Base-by-base conservation (phyloP, 2,329 filamentous ascomycete species). In the Xylariales sp. region DNA sequence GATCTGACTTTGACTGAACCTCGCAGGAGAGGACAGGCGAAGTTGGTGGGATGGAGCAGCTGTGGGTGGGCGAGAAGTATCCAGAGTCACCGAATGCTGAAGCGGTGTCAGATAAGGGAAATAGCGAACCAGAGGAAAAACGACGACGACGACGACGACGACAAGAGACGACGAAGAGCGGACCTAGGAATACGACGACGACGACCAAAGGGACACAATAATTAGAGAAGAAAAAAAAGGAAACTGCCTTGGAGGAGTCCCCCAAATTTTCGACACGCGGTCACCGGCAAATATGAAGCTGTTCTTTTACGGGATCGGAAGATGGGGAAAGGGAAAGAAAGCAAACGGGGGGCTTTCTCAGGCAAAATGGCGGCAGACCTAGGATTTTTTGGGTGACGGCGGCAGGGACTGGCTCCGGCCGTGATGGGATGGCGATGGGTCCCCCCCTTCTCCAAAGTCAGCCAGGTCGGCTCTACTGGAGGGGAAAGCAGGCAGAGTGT, bases 201-300 rank as follows among this genome's bases (percentile, higher is more conserved):
- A 51, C 42, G 36, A 39, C 37, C 16, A 20, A 58, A 57, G 51
- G 45, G 23, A 25, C 23, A 60, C 48, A 54, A 60, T 46, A 53
- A 59, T 54, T 52, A 57, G 50, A 55, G 51, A 52, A 36, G 38
- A 44, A 47, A 61, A 63, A 60, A 61, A 63, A 60, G 60, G 60
- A 65, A 62, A 63, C 56, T 57, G 58, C 59, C 60, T 59, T 60
- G 45, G 53, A 62, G 56, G 54, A 59, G 54, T 55, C 56, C 57
- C 56, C 62, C 56, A 45, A 49, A 53, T 53, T 58, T 56, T 60
- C 55, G 52, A 59, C 58, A 57, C 62, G 59, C 55, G 45, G 54
- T 55, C 59, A 58, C 52, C 55, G 54, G 56, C n/a, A n/a, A n/a
- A 57, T 51, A 55, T 54, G 55, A 49, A 56, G 51, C 53, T 55